Evolutionary conservation across 164 flowering plant genomes (phyloP).

Genomic region (Dillenia suffruticosa): DNA sequence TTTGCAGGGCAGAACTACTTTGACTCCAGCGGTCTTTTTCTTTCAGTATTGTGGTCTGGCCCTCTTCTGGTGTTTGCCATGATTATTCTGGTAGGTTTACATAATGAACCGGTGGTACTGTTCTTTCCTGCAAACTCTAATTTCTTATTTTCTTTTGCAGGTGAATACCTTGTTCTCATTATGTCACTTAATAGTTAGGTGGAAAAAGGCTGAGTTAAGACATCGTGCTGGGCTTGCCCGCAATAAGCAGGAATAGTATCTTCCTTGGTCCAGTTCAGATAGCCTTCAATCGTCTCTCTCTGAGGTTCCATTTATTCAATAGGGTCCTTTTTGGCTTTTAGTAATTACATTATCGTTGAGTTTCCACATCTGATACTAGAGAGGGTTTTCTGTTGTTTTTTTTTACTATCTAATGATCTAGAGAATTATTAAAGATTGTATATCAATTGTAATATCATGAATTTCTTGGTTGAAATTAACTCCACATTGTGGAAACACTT

Average conservation of each 20-base stretch:
- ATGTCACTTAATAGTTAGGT: constrained; percentile 64
- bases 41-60: constrained; percentile 93
- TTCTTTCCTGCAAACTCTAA: not conserved
- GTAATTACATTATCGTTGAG: too few relatives aligned
- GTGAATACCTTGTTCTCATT: constrained; percentile 69
- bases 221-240: constrained; percentile 72
- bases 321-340: too few relatives aligned
- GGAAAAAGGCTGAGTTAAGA: constrained; percentile 90
- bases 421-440: too few relatives aligned
- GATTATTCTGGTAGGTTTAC: constrained; percentile 68
- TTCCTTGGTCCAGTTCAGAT: too few relatives aligned
- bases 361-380: too few relatives aligned
- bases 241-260: constrained; percentile 51
- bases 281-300: not conserved
- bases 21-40: constrained; percentile 69
- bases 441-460: too few relatives aligned
- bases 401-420: too few relatives aligned
- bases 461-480: too few relatives aligned
- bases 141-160: constrained; percentile 33
- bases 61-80: constrained; percentile 76
- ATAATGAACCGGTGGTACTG: not conserved
- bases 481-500: too few relatives aligned
- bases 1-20: constrained; percentile 89
- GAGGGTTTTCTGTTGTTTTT: too few relatives aligned
- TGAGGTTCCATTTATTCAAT: too few relatives aligned